These are phyloP conservation scores for Aegilops speltoides DNA, from an alignment of 176 grass and related monocot species.

Conservation along the genomic window DNA sequence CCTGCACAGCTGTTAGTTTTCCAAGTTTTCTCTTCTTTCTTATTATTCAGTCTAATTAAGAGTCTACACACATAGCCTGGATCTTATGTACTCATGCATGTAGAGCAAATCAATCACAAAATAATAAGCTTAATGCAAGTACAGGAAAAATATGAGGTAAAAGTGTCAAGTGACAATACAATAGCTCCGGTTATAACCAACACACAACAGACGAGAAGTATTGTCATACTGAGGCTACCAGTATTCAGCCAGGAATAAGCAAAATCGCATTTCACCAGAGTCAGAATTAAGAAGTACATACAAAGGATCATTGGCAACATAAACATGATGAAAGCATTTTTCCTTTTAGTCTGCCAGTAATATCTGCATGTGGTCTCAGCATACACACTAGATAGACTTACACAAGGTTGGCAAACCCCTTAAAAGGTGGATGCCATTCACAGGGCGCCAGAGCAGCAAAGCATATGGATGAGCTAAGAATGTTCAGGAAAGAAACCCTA, in stretches of 20 bases:
- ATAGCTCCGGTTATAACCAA: background rate
- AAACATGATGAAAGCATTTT: background rate
- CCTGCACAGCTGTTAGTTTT: background rate
- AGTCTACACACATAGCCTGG: background rate
- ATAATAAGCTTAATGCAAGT: background rate
- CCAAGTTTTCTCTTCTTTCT: background rate
- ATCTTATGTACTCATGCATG: background rate
- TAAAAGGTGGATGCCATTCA: slow-evolving; percentile 24
- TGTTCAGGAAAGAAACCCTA: slow-evolving; percentile 50
- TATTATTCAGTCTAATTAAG: background rate
- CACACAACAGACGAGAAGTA: background rate
- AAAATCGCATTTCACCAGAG: background rate
- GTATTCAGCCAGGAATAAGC: background rate
- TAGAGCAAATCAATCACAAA: background rate
- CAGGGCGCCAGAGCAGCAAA: background rate
- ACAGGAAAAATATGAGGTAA: background rate
- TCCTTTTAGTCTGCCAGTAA: background rate
- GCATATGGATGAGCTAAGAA: slow-evolving; percentile 38
- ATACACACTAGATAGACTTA: background rate
- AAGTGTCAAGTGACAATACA: background rate
- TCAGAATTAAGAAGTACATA: background rate
- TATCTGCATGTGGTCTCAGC: background rate
- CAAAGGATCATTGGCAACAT: background rate
- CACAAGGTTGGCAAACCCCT: slow-evolving; percentile 1
- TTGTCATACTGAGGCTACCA: background rate